Conservation (phyloP, 805 yeast genomes). For the Ogataea paradorogensis region DNA sequence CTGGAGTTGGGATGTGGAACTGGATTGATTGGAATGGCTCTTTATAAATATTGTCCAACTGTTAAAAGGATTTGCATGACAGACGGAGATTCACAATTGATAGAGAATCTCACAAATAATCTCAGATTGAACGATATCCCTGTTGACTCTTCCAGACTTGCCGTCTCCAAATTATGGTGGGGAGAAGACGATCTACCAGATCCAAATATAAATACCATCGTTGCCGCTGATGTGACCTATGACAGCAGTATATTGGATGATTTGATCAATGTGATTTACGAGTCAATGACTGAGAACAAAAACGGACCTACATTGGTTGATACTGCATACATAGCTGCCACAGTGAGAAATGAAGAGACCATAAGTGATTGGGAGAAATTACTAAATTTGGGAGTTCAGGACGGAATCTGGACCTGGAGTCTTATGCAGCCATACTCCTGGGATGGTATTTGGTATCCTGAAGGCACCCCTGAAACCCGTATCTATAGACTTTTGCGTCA, state of each 20-base stretch:
- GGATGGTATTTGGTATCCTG: conserved; percentile 22
- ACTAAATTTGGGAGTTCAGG: conserved; percentile 28
- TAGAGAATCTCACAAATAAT: conserved; percentile 46
- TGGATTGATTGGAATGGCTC: conserved; percentile 65
- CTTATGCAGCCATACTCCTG: conserved; percentile 8
- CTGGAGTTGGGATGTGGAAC: conserved; percentile 90
- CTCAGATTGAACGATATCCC: conserved; percentile 41
- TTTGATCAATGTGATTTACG: conserved; percentile 49
- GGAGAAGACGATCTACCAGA: conserved; percentile 42
- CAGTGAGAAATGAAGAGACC: conserved; percentile 63
- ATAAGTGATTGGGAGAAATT: conserved; percentile 40
- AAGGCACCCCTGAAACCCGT: conserved; percentile 24
- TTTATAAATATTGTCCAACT: conserved; percentile 29
- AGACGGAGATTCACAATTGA: conserved; percentile 62
- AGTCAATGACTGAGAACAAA: conserved; percentile 29
- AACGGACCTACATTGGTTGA: conserved; percentile 18
- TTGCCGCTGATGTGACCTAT: conserved; percentile 90
- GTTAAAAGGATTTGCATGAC: conserved; percentile 43
- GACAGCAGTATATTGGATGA: conserved; percentile 59
- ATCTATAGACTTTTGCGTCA: conserved; percentile 14
- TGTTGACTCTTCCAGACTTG: conserved; percentile 14
- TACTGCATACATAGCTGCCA: conserved; percentile 56
- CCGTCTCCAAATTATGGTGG: conserved; percentile 58
- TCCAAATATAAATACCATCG: conserved; percentile 43
- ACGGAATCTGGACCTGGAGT: conserved; percentile 28